Conservation (phyloP, 345 rosid genomes). For the Gossypium arboreum region DNA sequence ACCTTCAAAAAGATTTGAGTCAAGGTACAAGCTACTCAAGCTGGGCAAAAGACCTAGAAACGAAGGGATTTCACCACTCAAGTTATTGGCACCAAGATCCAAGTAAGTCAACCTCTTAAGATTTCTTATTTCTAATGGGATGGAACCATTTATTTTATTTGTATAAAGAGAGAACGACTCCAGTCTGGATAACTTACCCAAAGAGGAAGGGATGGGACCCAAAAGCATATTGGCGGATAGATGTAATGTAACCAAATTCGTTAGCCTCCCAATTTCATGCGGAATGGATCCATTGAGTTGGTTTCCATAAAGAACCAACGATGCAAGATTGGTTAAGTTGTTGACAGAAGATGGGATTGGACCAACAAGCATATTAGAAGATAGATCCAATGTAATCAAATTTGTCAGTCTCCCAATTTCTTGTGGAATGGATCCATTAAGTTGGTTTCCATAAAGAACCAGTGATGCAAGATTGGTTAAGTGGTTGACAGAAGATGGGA, state of each 20-base stretch:
- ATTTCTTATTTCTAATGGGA: background rate
- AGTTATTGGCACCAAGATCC: background rate
- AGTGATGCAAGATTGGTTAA: background rate
- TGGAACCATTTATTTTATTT: background rate
- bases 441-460: accelerated
- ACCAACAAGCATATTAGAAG: too few species aligned
- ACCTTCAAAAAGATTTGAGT: background rate
- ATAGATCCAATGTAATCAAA: too few species aligned
- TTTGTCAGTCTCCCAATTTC: too few species aligned
- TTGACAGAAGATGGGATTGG: background rate
- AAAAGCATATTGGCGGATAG: too few species aligned
- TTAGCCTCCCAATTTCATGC: too few species aligned
- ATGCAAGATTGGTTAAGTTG: background rate
- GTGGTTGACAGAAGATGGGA: background rate
- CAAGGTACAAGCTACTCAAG: background rate
- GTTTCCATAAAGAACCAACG: accelerated
- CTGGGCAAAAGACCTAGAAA: background rate
- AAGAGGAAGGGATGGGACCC: too few species aligned
- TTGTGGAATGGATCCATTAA: background rate
- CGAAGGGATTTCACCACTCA: background rate
- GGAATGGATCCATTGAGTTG: background rate
- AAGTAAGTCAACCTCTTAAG: background rate
- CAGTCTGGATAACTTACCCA: too few species aligned
- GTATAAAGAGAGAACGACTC: too few species aligned
- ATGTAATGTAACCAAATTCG: too few species aligned